Base-by-base conservation (phyloP, 2,329 filamentous ascomycete genomes). In the Fusarium vanettenii region DNA sequence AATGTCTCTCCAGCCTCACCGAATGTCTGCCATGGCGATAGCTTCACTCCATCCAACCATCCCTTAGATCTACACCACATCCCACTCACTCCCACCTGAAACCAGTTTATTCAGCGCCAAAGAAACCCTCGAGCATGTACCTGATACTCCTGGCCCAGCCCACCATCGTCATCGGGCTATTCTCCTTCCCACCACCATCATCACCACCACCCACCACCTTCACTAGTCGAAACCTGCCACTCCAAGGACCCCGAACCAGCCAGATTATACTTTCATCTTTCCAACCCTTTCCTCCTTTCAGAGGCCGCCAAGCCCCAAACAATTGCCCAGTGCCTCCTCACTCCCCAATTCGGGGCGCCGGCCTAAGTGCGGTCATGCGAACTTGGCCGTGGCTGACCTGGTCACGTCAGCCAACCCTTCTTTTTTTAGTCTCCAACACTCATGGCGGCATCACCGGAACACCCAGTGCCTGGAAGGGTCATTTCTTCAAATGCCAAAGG, bases 351-450 rank as follows among this genome's bases (percentile, higher is more conserved):
- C 41, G 35, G 61, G 52, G 62, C 35, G 52, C 56, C 57, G 60
- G 33, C 22, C 66, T 70, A 70, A 70, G 60, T 37, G 50, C 52
- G 63, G 72, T 71, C 69, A 72, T 68, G 64, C 22, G 59, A 70
- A 57, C 43, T 41, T 41, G 14, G 55, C 29, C 52, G 61, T 66
- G 43, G 66, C 70, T 75, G 73, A 75, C 63, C 64, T 68, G 70
- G 70, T 74, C 73, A 74, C 67, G 70, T 70, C 72, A 75, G 41
- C 73, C 66, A 73, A 69, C 31, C 18, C 60, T 31, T 59, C 35
- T 66, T 55, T 55, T 60, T 45, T 62, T 20, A 41, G 37, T 43
- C 61, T 45, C 20, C 48, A n/a, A 31, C 48, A 8, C 10, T 43
- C 25, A 25, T 39, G 29, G 50, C 56, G 43, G 50, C 52, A 69